Base-by-base conservation (phyloP, 2,329 filamentous ascomycete genomes). In the Arthrobotrys pseudoclavata region DNA sequence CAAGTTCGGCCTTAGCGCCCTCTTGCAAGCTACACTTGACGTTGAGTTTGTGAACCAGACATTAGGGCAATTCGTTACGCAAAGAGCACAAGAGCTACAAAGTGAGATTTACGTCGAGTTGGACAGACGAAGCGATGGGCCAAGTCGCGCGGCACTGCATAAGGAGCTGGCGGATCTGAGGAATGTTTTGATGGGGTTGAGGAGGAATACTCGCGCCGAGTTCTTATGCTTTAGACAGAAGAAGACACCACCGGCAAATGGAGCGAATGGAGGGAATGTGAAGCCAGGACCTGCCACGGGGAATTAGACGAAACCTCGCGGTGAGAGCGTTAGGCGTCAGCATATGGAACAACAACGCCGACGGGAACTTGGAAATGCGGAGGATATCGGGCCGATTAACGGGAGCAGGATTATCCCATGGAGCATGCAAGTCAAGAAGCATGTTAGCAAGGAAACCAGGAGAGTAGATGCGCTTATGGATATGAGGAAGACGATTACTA, bases 11-110 rank as follows among this genome's bases (percentile, higher is more conserved):
- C 89, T 99, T 0, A 87, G 91, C 4, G 91, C 92, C 5, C 88
- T 99, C 62, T 97, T 98, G 91, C 96, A 99, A 84, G 96, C 96
- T 0, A 99, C 96, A 0, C 89, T 99, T 0, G 96, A 99, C 82
- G 94, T 97, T 0, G 96, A 99, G 84, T 98, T 99, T 82, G 91
- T 98, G 71, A 93, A 94, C 0, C 96, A 99, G 85, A 97, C 95
- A 4, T 87, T 99, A 37, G 92, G 89, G 77, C 91, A 94, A 80
- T 99, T 96, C 84, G 96, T 93, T 0, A 96, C 93, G 0, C 92
- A 97, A 71, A 88, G 89, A 62, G 93, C 94, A 2, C 90, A 90
- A 6, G 90, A 94, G 82, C 87, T 92, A 13, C 96, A 98, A 85
- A 91, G 91, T 81, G 90, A 94, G 83, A 95, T 99, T 57, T 99